These are phyloP conservation scores for Stereum hirsutum DNA, from an alignment of 1,284 basidiomycete species.

Conservation along the genomic window DNA sequence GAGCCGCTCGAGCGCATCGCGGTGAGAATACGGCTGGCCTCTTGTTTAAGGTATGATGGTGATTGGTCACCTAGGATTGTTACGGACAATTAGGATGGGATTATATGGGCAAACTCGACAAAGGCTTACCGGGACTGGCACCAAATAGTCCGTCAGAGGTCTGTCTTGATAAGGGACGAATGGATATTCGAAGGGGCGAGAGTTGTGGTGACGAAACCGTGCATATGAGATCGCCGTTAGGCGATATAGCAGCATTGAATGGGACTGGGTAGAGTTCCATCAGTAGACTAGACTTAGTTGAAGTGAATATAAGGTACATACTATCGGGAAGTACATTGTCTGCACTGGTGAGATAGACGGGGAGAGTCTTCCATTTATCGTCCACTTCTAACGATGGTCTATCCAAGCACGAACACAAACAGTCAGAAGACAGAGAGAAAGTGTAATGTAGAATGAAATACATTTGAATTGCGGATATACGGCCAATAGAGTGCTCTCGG, in stretches of 20 bases:
- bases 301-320: neutral
- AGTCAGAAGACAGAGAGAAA: neutral
- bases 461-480: slow-evolving; percentile 42
- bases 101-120: neutral
- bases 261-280: slow-evolving; percentile 29
- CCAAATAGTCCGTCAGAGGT: slow-evolving; percentile 24
- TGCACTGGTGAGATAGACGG: slow-evolving; percentile 30
- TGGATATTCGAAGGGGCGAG: slow-evolving; percentile 27
- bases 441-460: slow-evolving; percentile 21
- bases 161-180: slow-evolving; percentile 38
- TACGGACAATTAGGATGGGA: neutral
- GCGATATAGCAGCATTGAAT: slow-evolving; percentile 39
- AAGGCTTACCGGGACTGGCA: neutral
- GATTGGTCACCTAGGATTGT: no score
- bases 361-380: slow-evolving; percentile 37
- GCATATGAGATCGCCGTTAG: slow-evolving; percentile 45
- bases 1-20: slow-evolving; percentile 12
- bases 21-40: no score
- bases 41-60: no score
- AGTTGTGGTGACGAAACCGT: slow-evolving; percentile 33
- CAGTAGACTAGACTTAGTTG: neutral
- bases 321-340: slow-evolving; percentile 11
- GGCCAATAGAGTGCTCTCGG: slow-evolving; percentile 40
- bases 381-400: slow-evolving; percentile 48
- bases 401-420: neutral